phyloP scores from a whole-genome alignment of 2,329 filamentous ascomycete genomes.

The Decorospora gaudefroyi region DNA sequence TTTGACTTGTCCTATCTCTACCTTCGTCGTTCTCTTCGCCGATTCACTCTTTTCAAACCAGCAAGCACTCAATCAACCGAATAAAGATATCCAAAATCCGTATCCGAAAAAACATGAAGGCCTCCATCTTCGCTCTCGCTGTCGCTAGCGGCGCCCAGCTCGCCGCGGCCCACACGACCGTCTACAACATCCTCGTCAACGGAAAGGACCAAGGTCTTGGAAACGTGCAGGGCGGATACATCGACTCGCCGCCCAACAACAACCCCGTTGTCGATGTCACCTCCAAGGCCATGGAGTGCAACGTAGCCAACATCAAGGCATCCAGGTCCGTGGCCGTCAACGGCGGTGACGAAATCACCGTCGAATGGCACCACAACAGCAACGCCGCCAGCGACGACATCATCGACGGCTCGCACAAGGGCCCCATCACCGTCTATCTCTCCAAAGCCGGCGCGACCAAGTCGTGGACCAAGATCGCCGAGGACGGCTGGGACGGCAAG shows the following conservation, averaged over 20 bases:
- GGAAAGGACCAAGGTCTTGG: slow-evolving; percentile 44
- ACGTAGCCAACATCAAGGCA: slow-evolving; percentile 39
- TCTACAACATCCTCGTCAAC: slow-evolving; percentile 50
- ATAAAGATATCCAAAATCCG: slow-evolving; percentile 8
- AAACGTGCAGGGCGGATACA: slow-evolving; percentile 51
- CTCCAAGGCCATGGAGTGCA: slow-evolving; percentile 44
- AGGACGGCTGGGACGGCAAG: slow-evolving; percentile 43
- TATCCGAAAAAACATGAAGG: slow-evolving; percentile 41
- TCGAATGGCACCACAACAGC: slow-evolving; percentile 59
- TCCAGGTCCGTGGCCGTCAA: slow-evolving; percentile 54
- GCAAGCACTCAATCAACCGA: slow-evolving; percentile 8
- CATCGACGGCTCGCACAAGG: slow-evolving; percentile 57
- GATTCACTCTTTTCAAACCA: slow-evolving; percentile 19
- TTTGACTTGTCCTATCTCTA: slow-evolving; percentile 23
- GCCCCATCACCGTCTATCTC: slow-evolving; percentile 59
- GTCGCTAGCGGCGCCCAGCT: slow-evolving; percentile 36
- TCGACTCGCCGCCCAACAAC: slow-evolving; percentile 53
- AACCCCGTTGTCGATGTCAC: slow-evolving; percentile 44
- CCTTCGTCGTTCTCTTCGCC: slow-evolving; percentile 24
- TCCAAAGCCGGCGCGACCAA: slow-evolving; percentile 51
- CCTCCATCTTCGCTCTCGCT: slow-evolving; percentile 38
- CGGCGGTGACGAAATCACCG: slow-evolving; percentile 53
- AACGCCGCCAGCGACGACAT: slow-evolving; percentile 55
- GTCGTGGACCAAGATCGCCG: slow-evolving; percentile 55
- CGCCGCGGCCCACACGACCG: slow-evolving; percentile 45